Conservation (phyloP, 208 protist species). For the Trichomonas gallinae region DNA sequence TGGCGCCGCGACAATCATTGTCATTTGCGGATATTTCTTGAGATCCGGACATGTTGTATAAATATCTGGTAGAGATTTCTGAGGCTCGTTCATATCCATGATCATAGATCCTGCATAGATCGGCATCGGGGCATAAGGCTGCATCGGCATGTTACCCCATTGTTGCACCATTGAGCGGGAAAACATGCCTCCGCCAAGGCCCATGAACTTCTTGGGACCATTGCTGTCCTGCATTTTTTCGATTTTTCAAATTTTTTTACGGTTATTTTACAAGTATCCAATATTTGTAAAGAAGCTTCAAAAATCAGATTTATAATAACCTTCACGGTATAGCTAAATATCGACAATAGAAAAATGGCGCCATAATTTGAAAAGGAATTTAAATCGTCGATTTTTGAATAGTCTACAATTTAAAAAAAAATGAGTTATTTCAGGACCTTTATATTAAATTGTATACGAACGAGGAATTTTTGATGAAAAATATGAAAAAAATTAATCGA, state of each 20-base stretch:
- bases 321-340: not conserved
- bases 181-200: not conserved
- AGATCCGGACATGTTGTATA: slow-evolving; percentile 5
- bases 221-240: not conserved
- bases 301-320: not conserved
- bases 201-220: not conserved
- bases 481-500: too few species aligned
- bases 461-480: too few species aligned
- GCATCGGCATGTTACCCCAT: not conserved
- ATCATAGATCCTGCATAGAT: not conserved
- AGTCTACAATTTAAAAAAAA: not conserved
- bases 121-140: not conserved
- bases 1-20: not conserved
- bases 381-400: not conserved
- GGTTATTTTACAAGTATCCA: not conserved
- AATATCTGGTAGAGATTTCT: not conserved
- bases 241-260: not conserved
- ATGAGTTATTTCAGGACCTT: too few species aligned
- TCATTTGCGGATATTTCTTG: not conserved
- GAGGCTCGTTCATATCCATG: not conserved
- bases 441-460: too few species aligned
- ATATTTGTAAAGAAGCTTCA: not conserved
- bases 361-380: not conserved
- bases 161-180: too few species aligned
- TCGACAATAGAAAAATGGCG: not conserved